These are phyloP conservation scores for Xylariaceae sp. DNA, from an alignment of 2,329 filamentous ascomycete genomes.

Conservation along the genomic window DNA sequence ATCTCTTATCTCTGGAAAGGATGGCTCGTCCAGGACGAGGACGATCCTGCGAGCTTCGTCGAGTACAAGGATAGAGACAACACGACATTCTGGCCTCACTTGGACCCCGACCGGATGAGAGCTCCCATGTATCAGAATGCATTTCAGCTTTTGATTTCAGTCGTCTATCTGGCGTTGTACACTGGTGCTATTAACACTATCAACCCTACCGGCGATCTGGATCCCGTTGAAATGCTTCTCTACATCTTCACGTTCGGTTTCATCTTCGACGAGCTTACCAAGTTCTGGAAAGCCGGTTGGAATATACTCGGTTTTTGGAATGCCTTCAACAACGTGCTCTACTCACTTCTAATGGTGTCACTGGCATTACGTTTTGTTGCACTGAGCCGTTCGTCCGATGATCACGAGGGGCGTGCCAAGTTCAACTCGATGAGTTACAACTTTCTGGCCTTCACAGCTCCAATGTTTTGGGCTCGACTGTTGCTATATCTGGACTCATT, in stretches of 20 bases:
- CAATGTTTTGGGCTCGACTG: constrained; percentile 94
- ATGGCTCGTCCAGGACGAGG: constrained; percentile 94
- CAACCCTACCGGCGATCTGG: constrained; percentile 78
- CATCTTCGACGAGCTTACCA: constrained; percentile 79
- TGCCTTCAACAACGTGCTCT: constrained; percentile 83
- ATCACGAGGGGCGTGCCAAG: constrained; percentile 49
- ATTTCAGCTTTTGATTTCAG: constrained; percentile 77
- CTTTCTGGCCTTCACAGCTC: constrained; percentile 86
- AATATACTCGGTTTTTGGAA: constrained; percentile 97
- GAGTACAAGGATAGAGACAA: constrained; percentile 82
- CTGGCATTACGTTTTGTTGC: constrained; percentile 78
- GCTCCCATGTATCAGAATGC: constrained; percentile 90
- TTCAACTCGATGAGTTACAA: constrained; percentile 88
- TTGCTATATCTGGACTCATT: constrained; percentile 89
- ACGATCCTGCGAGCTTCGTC: constrained; percentile 84
- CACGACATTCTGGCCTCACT: constrained; percentile 71
- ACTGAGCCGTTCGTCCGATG: constrained; percentile 54
- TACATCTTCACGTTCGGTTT: constrained; percentile 92
- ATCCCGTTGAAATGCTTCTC: constrained; percentile 75
- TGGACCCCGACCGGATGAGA: constrained; percentile 92
- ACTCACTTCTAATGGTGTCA: constrained; percentile 72
- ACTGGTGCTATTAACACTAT: constrained; percentile 92
- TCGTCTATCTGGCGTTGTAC: constrained; percentile 80
- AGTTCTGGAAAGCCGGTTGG: constrained; percentile 90
- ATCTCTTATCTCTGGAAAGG: constrained; percentile 90